Conservation (phyloP, 169 alveolate genomes). For the Fabrea salina region DNA sequence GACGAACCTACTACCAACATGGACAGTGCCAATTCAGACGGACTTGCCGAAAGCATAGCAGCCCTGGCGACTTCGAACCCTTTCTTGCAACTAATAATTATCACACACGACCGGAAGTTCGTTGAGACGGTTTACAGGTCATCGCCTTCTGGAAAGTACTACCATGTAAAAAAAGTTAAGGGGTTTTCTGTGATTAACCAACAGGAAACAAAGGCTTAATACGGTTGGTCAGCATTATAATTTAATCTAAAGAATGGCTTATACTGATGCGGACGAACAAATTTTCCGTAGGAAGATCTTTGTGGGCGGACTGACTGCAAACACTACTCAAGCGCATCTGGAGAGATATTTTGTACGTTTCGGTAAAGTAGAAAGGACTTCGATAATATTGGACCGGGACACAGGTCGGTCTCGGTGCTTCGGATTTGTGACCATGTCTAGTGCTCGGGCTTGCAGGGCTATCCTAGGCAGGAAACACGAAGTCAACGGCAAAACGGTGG, state of each 20-base stretch:
- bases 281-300: conserved; percentile 22
- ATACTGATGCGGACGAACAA: too few relatives aligned
- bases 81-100: conserved; percentile 90
- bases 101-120: conserved; percentile 98
- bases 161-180: conserved; percentile 53
- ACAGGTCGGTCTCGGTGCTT: conserved; percentile 91
- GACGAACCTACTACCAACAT: conserved; percentile 99
- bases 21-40: conserved; percentile 93
- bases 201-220: too few relatives aligned
- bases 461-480: conserved; percentile 67
- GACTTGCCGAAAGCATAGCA: conserved; percentile 76
- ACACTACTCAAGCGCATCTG: conserved; percentile 53
- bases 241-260: too few relatives aligned
- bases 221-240: too few relatives aligned
- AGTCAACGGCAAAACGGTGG: conserved; percentile 79
- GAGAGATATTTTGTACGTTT: conserved; percentile 57
- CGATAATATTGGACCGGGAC: conserved; percentile 60
- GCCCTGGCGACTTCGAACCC: conserved; percentile 39
- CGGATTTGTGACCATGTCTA: conserved; percentile 87
- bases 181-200: conserved; percentile 35
- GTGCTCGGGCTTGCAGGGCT: conserved; percentile 60
- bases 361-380: conserved; percentile 63
- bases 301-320: conserved; percentile 43
- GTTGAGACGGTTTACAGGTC: conserved; percentile 80
- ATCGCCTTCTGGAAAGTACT: conserved; percentile 48